Evolutionary conservation across 495 filamentous ascomycete species (phyloP).

Genomic region (Copromyces sp.): DNA sequence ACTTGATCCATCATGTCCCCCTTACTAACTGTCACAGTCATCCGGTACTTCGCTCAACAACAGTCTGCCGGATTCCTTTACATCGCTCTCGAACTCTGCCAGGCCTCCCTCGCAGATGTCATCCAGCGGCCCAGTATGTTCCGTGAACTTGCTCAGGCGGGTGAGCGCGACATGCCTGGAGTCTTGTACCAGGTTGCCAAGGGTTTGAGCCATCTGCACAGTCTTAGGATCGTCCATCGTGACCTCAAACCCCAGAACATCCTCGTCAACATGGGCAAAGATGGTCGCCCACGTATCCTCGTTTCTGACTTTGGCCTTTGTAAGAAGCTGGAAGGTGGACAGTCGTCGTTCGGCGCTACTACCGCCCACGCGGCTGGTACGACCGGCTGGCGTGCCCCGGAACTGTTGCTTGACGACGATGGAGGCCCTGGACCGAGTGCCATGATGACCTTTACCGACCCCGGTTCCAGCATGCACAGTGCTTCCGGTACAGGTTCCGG

Average conservation of each 20-base stretch:
- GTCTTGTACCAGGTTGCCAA: constrained; percentile 78
- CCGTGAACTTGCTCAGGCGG: constrained; percentile 39
- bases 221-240: constrained; percentile 87
- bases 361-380: constrained; percentile 91
- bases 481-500: constrained; percentile 28
- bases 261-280: constrained; percentile 56
- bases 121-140: constrained; percentile 52
- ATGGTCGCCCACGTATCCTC: constrained; percentile 61
- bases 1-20: background rate
- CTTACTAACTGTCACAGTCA: constrained; percentile 45
- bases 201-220: constrained; percentile 81
- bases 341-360: constrained; percentile 87
- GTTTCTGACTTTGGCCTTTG: constrained; percentile 97
- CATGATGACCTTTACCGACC: constrained; percentile 24
- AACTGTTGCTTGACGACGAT: constrained; percentile 77
- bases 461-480: constrained; percentile 33
- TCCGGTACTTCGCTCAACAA: constrained; percentile 89
- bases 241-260: constrained; percentile 98
- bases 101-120: constrained; percentile 83
- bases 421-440: constrained; percentile 15
- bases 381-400: constrained; percentile 90
- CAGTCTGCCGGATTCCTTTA: constrained; percentile 86
- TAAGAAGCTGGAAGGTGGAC: constrained; percentile 93
- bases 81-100: constrained; percentile 92
- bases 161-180: constrained; percentile 47